These are phyloP conservation scores for Chlamydomonas sphaeroides DNA, from an alignment of 139 green algal genomes.

Conservation along the genomic window DNA sequence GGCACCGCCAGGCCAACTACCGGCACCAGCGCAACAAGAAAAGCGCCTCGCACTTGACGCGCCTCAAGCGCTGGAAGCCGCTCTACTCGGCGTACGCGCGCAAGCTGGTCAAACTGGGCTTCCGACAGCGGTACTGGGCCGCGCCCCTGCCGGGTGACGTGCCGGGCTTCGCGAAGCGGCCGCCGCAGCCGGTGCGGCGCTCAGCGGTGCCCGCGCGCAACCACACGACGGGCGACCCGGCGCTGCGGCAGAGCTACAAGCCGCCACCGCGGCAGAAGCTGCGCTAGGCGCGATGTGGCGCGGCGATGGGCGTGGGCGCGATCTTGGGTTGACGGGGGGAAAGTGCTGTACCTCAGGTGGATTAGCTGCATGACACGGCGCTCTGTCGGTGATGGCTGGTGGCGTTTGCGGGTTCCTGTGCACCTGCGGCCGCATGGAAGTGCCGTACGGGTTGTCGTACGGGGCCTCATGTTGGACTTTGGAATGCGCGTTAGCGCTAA, in stretches of 20 bases:
- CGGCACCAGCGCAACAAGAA: constrained; percentile 29
- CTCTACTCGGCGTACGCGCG: neutral
- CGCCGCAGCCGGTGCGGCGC: neutral
- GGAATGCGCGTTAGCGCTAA: no score
- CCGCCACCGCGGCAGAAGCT: neutral
- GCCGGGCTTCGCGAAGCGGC: constrained; percentile 6
- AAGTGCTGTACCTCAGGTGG: no score
- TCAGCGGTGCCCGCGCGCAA: neutral
- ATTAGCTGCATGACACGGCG: no score
- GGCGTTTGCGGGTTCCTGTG: neutral
- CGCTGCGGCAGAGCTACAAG: constrained; percentile 33
- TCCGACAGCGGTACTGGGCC: constrained; percentile 38
- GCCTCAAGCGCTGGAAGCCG: constrained; percentile 43
- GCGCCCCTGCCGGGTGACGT: constrained; percentile 13
- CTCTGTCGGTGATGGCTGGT: no score
- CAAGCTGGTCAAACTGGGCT: constrained; percentile 38
- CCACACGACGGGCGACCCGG: constrained; percentile 17
- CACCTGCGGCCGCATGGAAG: no score
- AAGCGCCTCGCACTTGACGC: neutral
- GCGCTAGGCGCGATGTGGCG: neutral
- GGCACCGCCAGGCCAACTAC: constrained; percentile 48
- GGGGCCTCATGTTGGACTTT: no score
- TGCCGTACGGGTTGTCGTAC: no score
- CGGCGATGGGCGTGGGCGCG: neutral
- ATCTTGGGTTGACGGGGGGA: neutral